Percentiles rank a stretch among this genome's conserved stretches.
Evolutionary conservation across 805 yeast species (phyloP).

Genomic region (Nakazawaea holstii): DNA sequence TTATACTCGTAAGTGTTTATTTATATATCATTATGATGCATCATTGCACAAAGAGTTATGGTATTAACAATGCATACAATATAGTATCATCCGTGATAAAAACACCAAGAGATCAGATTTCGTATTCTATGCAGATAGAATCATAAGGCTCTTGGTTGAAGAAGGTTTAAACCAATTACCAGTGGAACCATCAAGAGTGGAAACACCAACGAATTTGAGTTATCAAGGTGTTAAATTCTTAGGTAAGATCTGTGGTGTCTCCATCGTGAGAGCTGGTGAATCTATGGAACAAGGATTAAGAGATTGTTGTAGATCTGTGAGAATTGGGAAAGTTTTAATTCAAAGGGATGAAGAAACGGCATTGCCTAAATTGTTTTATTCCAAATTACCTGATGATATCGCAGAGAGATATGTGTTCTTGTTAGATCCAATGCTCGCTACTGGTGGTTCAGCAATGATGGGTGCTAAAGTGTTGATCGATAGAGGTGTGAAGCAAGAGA

Average conservation of each 20-base stretch:
- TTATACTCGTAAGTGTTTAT: conserved; percentile 54
- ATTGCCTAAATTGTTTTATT: conserved; percentile 84
- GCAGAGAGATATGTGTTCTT: conserved; percentile 82
- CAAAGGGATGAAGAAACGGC: conserved; percentile 99
- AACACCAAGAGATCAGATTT: conserved; percentile 84
- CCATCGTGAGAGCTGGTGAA: conserved; percentile 98
- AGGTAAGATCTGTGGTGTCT: conserved; percentile 97
- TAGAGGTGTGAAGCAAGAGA: conserved; percentile 83
- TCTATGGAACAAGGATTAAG: conserved; percentile 98
- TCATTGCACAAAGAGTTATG: too few relatives aligned
- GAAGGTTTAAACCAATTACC: conserved; percentile 94
- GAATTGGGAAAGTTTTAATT: conserved; percentile 93
- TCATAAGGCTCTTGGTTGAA: conserved; percentile 89
- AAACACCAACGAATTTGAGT: conserved; percentile 69
- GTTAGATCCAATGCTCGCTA: conserved; percentile 96
- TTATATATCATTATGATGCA: too few relatives aligned
- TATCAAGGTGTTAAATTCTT: conserved; percentile 75
- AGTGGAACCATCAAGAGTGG: conserved; percentile 60
- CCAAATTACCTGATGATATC: conserved; percentile 91
- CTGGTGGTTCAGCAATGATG: conserved; percentile 98
- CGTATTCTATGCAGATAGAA: conserved; percentile 91
- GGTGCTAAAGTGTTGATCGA: conserved; percentile 87
- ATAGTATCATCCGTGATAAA: conserved; percentile 73
- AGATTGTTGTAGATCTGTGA: conserved; percentile 93
- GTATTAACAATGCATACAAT: not conserved